Conservation (phyloP, 2,329 filamentous ascomycete genomes). For the Achaetomium macrosporum region DNA sequence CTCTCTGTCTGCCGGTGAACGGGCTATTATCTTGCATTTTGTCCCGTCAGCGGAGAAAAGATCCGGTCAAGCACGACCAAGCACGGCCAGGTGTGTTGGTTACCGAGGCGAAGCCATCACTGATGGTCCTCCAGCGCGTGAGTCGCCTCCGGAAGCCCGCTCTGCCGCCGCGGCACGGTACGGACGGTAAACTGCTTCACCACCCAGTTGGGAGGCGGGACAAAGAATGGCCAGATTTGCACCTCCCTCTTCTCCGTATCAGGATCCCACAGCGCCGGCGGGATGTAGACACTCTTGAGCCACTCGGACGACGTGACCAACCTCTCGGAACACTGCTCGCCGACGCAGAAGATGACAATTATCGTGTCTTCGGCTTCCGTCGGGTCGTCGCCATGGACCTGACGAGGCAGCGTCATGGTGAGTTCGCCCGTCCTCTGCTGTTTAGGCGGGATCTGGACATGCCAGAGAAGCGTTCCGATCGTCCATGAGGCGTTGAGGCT, state of each 20-base stretch:
- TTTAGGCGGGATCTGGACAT: conserved; percentile 8
- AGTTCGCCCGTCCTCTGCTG: conserved; percentile 11
- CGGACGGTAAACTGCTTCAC: conserved; percentile 11
- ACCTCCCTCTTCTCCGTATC: not conserved
- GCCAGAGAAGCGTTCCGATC: conserved; percentile 13
- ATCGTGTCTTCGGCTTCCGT: conserved; percentile 13
- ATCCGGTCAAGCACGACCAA: not conserved
- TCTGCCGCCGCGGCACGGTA: not conserved
- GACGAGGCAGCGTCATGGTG: conserved; percentile 2
- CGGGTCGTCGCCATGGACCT: conserved; percentile 6
- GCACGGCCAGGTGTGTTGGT: not conserved
- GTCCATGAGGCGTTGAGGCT: conserved; percentile 20
- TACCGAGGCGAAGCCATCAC: not conserved
- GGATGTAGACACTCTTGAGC: conserved; percentile 13
- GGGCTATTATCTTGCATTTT: not conserved
- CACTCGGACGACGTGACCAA: conserved; percentile 10
- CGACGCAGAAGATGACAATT: conserved; percentile 16
- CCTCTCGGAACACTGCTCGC: conserved; percentile 7
- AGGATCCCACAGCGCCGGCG: conserved; percentile 9
- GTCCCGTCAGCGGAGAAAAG: not conserved
- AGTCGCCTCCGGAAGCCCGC: not conserved
- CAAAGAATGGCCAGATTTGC: conserved; percentile 11
- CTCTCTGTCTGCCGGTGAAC: too few relatives aligned
- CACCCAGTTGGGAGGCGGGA: conserved; percentile 18
- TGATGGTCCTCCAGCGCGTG: not conserved